Evolutionary conservation across 208 protist genomes (phyloP), one percentile per base, ranked within the genome.

Genomic region (Phytomonas francai): DNA sequence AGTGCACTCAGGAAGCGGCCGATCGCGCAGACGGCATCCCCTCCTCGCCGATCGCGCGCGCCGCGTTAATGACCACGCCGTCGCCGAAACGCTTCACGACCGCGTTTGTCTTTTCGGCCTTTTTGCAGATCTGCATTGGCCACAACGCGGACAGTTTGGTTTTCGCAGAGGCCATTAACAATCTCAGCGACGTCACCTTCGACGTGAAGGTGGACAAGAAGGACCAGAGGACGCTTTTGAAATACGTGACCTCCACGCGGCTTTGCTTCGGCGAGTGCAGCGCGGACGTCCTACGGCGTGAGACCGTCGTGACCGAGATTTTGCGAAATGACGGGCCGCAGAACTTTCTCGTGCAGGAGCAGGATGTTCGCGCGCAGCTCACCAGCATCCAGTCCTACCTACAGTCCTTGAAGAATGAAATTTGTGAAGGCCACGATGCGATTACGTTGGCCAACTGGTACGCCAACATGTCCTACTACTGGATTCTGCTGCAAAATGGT

Each of bases 261-360:
- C 89, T 86, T 45, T 92, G 84, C 80, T 92, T 92, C 71, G 87
- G 82, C 29, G 86, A 92, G 77, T 95, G 87, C 69, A 81, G 87
- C 54, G 80, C 79, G 19, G 89, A 95, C 30, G 79, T 90, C 11
- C 78, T 74, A 11, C 82, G 89, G 14, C 82, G 87, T 45, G 85
- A 91, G 66, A 74, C 80, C 22, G 72, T 95, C 39, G 87, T 88
- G 19, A 75, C 79, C 12, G 62, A 80, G 28, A 71, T 95, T 8
- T 61, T 95, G 58, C 84, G 91, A 42, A 80, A 84, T 25, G 74
- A 87, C 31, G 70, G 86, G 39, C 76, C 73, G 30, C 69, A 81
- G 61, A 77, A 84, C 61, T 84, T 89, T 56, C 68, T 92, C n/a
- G 76, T 89, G 29, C 63, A 67, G 3, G 84, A 91, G 29, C 68